Evolutionary conservation across 805 yeast genomes (phyloP).

Genomic region (Lipomyces yamadae): DNA sequence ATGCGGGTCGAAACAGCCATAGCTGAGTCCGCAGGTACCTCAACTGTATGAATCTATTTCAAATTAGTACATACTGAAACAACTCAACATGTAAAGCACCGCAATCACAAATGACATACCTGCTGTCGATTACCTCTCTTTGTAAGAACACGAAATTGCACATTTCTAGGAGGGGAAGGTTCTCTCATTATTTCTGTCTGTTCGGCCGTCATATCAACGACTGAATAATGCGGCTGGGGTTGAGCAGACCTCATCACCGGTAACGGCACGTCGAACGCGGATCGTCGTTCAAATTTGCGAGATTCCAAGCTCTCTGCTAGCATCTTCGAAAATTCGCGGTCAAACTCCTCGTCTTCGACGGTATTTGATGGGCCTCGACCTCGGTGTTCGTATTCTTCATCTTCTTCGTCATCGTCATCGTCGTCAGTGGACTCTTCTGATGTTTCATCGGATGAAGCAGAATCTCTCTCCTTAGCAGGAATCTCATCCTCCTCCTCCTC

Average conservation of each 20-base stretch:
- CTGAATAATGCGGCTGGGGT: slow-evolving; percentile 23
- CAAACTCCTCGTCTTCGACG: slow-evolving; percentile 36
- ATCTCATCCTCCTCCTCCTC: slow-evolving; percentile 22
- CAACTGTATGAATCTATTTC: slow-evolving; percentile 28
- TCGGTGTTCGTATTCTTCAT: slow-evolving; percentile 13
- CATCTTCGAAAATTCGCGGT: slow-evolving; percentile 36
- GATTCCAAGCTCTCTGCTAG: slow-evolving; percentile 36
- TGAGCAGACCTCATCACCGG: slow-evolving; percentile 27
- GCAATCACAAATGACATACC: slow-evolving; percentile 8
- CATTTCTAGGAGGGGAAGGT: slow-evolving; percentile 5
- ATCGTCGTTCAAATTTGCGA: slow-evolving; percentile 28
- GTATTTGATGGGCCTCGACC: slow-evolving; percentile 21
- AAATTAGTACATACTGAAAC: not conserved
- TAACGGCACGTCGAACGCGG: slow-evolving; percentile 37
- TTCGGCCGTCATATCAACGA: slow-evolving; percentile 26
- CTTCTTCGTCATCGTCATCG: slow-evolving; percentile 19
- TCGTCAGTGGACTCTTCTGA: slow-evolving; percentile 16
- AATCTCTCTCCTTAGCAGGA: slow-evolving; percentile 15
- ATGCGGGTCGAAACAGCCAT: slow-evolving; percentile 37
- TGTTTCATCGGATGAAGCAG: slow-evolving; percentile 3
- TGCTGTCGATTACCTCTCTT: slow-evolving; percentile 35
- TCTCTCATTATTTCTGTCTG: not conserved
- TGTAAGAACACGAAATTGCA: slow-evolving; percentile 35
- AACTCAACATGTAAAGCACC: not conserved
- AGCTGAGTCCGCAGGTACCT: slow-evolving; percentile 37